A percentile compares a stretch with the other conserved stretches of the same genome.
Evolutionary conservation across 2,329 filamentous ascomycete species (phyloP).

Genomic region (Fusarium sp.): DNA sequence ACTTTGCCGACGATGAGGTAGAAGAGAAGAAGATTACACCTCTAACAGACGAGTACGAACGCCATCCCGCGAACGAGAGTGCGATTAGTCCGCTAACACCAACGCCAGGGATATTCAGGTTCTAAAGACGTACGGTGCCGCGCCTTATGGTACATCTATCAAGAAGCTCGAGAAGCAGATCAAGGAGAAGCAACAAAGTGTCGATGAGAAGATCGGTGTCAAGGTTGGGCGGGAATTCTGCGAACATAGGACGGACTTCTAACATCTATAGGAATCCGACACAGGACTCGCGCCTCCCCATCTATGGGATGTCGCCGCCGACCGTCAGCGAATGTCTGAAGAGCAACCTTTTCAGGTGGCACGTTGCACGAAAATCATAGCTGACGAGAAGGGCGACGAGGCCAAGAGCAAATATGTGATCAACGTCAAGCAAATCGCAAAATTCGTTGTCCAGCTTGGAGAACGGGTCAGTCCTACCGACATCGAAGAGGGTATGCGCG

Average conservation of each 20-base stretch:
- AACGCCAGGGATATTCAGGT: constrained; percentile 91
- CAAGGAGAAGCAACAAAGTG: constrained; percentile 97
- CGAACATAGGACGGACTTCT: constrained; percentile 11
- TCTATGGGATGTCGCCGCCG: constrained; percentile 97
- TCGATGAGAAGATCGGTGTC: constrained; percentile 97
- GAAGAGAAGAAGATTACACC: constrained; percentile 99
- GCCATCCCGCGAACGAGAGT: not conserved
- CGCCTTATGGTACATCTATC: constrained; percentile 90
- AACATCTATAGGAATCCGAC: constrained; percentile 83
- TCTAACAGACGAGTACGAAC: constrained; percentile 88
- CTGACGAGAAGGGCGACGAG: constrained; percentile 89
- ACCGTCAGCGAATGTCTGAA: constrained; percentile 97
- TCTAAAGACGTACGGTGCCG: constrained; percentile 97
- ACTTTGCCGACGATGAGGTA: constrained; percentile 93
- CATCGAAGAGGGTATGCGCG: constrained; percentile 99
- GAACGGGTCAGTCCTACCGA: constrained; percentile 97
- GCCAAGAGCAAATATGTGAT: constrained; percentile 99
- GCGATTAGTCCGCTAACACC: constrained; percentile 36
- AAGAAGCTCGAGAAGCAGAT: constrained; percentile 99
- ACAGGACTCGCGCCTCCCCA: constrained; percentile 97
- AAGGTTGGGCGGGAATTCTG: constrained; percentile 61
- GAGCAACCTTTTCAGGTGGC: constrained; percentile 98
- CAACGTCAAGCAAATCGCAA: constrained; percentile 99
- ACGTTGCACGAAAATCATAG: constrained; percentile 98
- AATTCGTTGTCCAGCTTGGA: constrained; percentile 97